A percentile compares a stretch with the other conserved stretches of the same genome.
Evolutionary conservation across 805 yeast species (phyloP).

Genomic region (Lipomyces chichibuensis): DNA sequence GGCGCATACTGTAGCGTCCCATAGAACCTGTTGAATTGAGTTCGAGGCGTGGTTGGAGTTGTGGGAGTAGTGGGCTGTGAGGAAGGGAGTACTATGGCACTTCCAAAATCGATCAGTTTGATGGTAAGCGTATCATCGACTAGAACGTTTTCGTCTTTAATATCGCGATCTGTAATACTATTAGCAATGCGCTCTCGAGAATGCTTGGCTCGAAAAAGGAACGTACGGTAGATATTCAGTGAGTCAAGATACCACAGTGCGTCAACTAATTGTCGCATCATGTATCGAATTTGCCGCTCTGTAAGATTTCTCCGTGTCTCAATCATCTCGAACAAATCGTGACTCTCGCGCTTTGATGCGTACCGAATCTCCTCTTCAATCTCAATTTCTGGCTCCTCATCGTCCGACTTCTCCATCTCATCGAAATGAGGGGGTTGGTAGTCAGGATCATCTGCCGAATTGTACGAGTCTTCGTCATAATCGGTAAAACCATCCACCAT

Average conservation of each 20-base stretch:
- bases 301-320: slow-evolving; percentile 24
- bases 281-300: slow-evolving; percentile 34
- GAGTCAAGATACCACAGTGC: slow-evolving; percentile 31
- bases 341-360: slow-evolving; percentile 56
- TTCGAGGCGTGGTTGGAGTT: slow-evolving; percentile 5
- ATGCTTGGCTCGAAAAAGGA: no score
- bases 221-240: slow-evolving; percentile 26
- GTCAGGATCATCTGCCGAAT: slow-evolving; percentile 27
- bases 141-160: slow-evolving; percentile 82
- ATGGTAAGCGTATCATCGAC: slow-evolving; percentile 76
- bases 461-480: slow-evolving; percentile 20
- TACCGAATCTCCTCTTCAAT: slow-evolving; percentile 19
- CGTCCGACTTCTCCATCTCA: slow-evolving; percentile 16
- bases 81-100: slow-evolving; percentile 23
- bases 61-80: slow-evolving; percentile 7
- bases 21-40: slow-evolving; percentile 28
- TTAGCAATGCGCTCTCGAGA: no score
- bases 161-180: slow-evolving; percentile 50
- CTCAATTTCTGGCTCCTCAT: slow-evolving; percentile 6
- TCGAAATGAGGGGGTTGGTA: slow-evolving; percentile 19
- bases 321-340: slow-evolving; percentile 66
- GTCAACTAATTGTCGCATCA: slow-evolving; percentile 34
- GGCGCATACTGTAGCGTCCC: slow-evolving; percentile 36
- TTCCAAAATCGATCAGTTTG: slow-evolving; percentile 80
- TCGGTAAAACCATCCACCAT: slow-evolving; percentile 9